Conservation (phyloP, 2,329 filamentous ascomycete species). For the Cordyceps farinosa region DNA sequence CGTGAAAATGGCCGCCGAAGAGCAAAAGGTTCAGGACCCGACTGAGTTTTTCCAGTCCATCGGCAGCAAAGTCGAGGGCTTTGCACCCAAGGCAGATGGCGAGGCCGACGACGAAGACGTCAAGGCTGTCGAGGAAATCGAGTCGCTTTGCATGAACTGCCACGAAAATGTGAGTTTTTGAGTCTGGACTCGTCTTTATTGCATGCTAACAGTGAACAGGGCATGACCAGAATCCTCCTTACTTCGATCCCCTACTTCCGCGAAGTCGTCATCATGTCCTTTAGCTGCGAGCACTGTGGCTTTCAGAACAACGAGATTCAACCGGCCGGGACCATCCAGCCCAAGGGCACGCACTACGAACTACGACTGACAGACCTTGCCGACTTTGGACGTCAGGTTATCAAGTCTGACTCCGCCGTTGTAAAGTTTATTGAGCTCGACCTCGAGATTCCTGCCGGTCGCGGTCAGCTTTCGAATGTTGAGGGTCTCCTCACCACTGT, state of each 20-base stretch:
- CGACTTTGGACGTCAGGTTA: constrained; percentile 81
- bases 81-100: constrained; percentile 40
- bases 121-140: constrained; percentile 62
- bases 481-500: constrained; percentile 81
- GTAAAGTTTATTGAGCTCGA: constrained; percentile 90
- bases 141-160: constrained; percentile 85
- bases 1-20: constrained; percentile 40
- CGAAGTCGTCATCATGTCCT: constrained; percentile 96
- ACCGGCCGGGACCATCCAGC: constrained; percentile 85
- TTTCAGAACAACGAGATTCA: constrained; percentile 93
- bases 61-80: constrained; percentile 56
- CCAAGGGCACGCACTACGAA: constrained; percentile 79
- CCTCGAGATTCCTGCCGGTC: constrained; percentile 85
- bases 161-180: constrained; percentile 61
- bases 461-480: constrained; percentile 88
- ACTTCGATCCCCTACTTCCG: constrained; percentile 96
- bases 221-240: constrained; percentile 79
- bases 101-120: constrained; percentile 42
- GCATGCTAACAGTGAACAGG: constrained; percentile 47
- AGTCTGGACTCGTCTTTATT: neutral
- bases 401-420: constrained; percentile 84
- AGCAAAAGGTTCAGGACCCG: constrained; percentile 36
- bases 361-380: constrained; percentile 68
- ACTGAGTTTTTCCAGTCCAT: constrained; percentile 60
- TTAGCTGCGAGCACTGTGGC: constrained; percentile 83